These are phyloP conservation scores for Citrus hindsii DNA, from an alignment of 345 rosid genomes.

Conservation along the genomic window DNA sequence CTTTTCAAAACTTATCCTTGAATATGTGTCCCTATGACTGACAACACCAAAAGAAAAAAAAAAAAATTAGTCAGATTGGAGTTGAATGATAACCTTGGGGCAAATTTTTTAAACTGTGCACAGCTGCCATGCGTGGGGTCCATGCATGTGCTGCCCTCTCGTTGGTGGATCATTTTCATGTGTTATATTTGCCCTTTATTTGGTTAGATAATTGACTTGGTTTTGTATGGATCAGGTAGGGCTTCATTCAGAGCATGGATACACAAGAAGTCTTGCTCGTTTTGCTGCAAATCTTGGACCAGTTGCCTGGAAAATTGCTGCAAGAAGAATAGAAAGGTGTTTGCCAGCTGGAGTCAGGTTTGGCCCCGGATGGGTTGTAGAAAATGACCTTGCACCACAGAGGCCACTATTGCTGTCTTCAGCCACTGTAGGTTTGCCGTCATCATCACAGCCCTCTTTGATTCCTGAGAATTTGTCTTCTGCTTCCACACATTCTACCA, in stretches of 20 bases:
- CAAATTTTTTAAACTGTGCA: constrained; percentile 4
- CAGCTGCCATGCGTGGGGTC: not conserved
- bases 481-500: constrained; percentile 2
- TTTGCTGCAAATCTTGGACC: constrained; percentile 77
- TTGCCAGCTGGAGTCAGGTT: constrained; percentile 55
- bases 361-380: constrained; percentile 93
- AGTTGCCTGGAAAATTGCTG: constrained; percentile 63
- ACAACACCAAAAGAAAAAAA: not conserved
- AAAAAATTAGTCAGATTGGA: not conserved
- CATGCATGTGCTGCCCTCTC: not conserved
- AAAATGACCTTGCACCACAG: constrained; percentile 45
- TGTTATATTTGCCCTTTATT: not conserved
- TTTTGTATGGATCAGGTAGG: constrained; percentile 62
- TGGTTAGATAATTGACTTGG: constrained; percentile 16
- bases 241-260: constrained; percentile 62
- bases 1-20: not conserved
- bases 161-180: constrained; percentile 5
- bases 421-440: constrained; percentile 11
- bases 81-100: not conserved
- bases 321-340: constrained; percentile 46
- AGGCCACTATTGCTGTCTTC: constrained; percentile 22
- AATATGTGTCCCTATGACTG: not conserved
- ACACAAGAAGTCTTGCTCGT: constrained; percentile 77
- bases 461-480: constrained; percentile 22
- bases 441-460: constrained; percentile 19